These are phyloP conservation scores for Macrocybe gigantea DNA, from an alignment of 768 basidiomycete genomes.

Conservation along the genomic window DNA sequence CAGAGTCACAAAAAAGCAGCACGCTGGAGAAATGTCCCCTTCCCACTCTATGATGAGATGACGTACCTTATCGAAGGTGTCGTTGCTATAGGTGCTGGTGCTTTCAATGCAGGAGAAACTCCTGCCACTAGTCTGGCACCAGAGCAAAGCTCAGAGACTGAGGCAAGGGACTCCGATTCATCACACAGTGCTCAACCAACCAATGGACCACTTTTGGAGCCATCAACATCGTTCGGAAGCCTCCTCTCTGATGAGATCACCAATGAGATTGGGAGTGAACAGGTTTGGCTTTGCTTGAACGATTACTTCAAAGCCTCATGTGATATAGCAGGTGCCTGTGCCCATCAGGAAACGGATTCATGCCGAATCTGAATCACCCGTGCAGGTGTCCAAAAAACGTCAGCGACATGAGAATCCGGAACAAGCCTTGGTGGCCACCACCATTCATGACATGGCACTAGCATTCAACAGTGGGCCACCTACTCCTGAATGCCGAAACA, in stretches of 20 bases:
- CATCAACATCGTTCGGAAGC: too few relatives aligned
- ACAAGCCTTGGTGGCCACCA: neutral
- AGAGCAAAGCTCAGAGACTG: neutral
- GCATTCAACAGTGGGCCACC: neutral
- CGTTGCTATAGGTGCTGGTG: conserved; percentile 10
- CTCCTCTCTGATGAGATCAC: neutral
- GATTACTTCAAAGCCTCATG: neutral
- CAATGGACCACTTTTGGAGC: too few relatives aligned
- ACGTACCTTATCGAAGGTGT: conserved; percentile 5
- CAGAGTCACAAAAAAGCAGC: conserved; percentile 3
- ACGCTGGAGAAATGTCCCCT: conserved; percentile 9
- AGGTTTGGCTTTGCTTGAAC: neutral
- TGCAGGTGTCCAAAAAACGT: neutral
- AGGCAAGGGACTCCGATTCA: too few relatives aligned
- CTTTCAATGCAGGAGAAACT: conserved; percentile 8
- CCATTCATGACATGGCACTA: neutral
- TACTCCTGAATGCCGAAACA: conserved; percentile 1
- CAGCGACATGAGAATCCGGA: neutral
- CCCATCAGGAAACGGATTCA: neutral
- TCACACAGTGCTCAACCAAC: too few relatives aligned
- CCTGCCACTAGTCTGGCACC: neutral
- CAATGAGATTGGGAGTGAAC: neutral
- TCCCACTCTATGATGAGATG: conserved; percentile 11
- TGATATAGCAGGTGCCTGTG: neutral
- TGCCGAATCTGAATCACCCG: neutral